These are phyloP conservation scores for Porcisia deanei DNA, from an alignment of 208 protist species.

Conservation along the genomic window DNA sequence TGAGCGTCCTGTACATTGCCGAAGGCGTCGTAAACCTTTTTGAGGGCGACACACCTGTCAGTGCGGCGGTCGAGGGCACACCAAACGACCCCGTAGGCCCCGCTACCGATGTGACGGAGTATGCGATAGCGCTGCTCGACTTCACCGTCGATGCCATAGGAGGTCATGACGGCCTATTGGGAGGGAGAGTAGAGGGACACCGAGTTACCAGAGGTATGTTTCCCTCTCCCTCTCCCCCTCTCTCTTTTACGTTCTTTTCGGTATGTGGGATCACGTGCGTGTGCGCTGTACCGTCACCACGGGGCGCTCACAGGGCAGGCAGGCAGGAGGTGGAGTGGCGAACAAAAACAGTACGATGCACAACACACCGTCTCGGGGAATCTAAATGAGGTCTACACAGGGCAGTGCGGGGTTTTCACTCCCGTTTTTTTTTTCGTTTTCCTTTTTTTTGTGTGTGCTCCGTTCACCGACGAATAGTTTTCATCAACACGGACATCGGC, in stretches of 20 bases:
- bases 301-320: neutral
- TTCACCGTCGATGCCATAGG: conserved; percentile 87
- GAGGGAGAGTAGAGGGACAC: neutral
- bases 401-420: too few species aligned
- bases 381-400: neutral
- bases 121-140: conserved; percentile 94
- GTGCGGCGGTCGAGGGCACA: conserved; percentile 92
- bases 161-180: conserved; percentile 39
- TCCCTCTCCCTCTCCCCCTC: too few species aligned
- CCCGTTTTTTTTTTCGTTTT: neutral
- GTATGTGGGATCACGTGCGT: neutral
- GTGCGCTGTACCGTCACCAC: neutral
- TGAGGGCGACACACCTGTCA: conserved; percentile 89
- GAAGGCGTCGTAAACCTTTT: conserved; percentile 98
- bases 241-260: neutral
- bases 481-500: neutral
- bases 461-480: too few species aligned
- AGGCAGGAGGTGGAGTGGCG: neutral
- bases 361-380: neutral
- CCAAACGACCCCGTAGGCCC: conserved; percentile 96
- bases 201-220: neutral
- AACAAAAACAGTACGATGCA: neutral
- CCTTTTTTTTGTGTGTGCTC: neutral
- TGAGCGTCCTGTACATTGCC: conserved; percentile 91
- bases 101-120: conserved; percentile 94